Percentiles rank a stretch among this genome's conserved stretches.
Evolutionary conservation across 1,139 yeast species (phyloP).

Genomic region (Scheffersomyces segobiensis): DNA sequence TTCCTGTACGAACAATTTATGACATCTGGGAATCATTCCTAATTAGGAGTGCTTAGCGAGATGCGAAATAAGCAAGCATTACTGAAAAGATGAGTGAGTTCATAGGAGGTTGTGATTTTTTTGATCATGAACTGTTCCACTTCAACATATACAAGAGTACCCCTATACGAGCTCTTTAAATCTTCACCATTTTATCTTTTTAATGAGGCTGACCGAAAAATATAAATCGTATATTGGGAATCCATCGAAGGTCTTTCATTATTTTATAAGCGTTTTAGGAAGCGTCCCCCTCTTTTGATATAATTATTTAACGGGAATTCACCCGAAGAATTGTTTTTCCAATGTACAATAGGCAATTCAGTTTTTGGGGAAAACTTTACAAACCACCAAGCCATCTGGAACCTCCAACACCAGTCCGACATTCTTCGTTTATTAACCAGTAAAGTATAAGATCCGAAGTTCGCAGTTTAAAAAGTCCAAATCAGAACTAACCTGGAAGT

Average conservation of each 20-base stretch:
- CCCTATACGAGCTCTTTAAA: not conserved
- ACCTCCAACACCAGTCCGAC: not conserved
- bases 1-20: not conserved
- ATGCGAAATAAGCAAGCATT: not conserved
- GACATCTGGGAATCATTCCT: not conserved
- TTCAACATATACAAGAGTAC: not conserved
- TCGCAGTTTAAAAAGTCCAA: not conserved
- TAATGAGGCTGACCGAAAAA: not conserved
- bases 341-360: not conserved
- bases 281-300: not conserved
- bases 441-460: not conserved
- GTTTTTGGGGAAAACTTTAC: not conserved
- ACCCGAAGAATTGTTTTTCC: not conserved
- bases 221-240: not conserved
- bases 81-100: not conserved
- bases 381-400: not conserved
- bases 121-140: not conserved
- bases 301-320: not conserved
- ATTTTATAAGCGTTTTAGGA: not conserved
- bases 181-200: too few species aligned
- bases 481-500: too few species aligned
- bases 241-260: not conserved
- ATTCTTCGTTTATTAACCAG: not conserved
- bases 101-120: not conserved
- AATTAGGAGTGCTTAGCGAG: not conserved